phyloP scores from a whole-genome alignment of 768 basidiomycete species.

The Gloeopeniophorella convolvens region DNA sequence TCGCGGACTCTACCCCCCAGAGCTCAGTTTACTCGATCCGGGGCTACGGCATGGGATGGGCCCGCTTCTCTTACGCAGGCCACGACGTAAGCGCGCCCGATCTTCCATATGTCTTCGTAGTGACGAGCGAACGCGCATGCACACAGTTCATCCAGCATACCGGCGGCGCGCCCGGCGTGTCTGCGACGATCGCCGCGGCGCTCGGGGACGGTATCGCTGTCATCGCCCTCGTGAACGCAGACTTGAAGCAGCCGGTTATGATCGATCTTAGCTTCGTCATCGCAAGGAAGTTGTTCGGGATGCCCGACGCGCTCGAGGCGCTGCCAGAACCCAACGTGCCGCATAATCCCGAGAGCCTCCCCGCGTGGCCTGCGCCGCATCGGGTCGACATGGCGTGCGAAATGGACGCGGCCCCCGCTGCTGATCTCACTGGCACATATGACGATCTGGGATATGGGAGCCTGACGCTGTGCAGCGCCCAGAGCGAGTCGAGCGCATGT shows the following conservation, averaged over 20 bases:
- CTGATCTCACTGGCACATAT: slow-evolving; percentile 7
- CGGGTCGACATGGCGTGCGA: not conserved
- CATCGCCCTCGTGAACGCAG: slow-evolving; percentile 23
- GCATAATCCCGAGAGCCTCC: too few relatives aligned
- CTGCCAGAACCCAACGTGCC: too few relatives aligned
- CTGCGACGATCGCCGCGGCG: slow-evolving; percentile 28
- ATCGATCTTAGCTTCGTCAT: not conserved
- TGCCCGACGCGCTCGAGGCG: too few relatives aligned
- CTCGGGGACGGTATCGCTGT: slow-evolving; percentile 34
- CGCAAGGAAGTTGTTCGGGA: not conserved
- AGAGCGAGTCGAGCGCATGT: slow-evolving; percentile 5
- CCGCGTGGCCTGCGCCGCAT: too few relatives aligned
- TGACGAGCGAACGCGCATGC: not conserved
- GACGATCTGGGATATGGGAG: slow-evolving; percentile 3
- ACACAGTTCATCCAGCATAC: slow-evolving; percentile 31
- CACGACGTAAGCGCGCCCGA: slow-evolving; percentile 31
- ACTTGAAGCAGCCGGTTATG: not conserved
- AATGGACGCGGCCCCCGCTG: not conserved
- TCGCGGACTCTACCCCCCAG: slow-evolving; percentile 19
- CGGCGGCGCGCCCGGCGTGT: slow-evolving; percentile 33
- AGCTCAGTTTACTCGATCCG: slow-evolving; percentile 23
- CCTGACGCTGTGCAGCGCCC: not conserved
- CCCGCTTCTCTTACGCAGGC: slow-evolving; percentile 31
- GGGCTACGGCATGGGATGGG: slow-evolving; percentile 42
- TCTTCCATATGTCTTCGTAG: not conserved